These are phyloP conservation scores for Seminavis robusta DNA, from an alignment of 108 stramenopile genomes.

Conservation along the genomic window DNA sequence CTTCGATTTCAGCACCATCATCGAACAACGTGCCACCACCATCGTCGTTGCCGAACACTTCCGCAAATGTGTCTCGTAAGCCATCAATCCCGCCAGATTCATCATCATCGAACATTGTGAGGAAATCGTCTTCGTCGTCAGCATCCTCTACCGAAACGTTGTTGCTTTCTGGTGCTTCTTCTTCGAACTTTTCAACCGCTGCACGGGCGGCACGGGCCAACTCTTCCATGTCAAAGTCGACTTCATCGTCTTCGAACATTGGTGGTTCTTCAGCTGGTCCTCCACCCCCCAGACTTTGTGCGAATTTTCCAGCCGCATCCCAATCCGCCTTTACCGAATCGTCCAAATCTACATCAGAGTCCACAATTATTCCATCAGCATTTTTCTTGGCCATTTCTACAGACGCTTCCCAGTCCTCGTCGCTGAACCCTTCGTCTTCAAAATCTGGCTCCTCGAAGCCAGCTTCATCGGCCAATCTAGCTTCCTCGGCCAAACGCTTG, in stretches of 20 bases:
- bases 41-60: background rate
- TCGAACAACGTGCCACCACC: background rate
- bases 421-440: conserved; percentile 16
- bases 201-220: conserved; percentile 3
- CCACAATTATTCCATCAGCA: conserved; percentile 32
- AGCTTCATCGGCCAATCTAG: conserved; percentile 9
- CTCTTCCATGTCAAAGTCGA: conserved; percentile 1
- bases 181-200: conserved; percentile 9
- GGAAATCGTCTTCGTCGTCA: background rate
- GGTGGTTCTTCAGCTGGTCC: background rate
- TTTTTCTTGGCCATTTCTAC: conserved; percentile 33
- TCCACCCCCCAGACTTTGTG: conserved; percentile 10
- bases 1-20: background rate
- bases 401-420: conserved; percentile 40
- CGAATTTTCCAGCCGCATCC: conserved; percentile 32
- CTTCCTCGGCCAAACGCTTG: background rate
- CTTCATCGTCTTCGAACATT: conserved; percentile 4
- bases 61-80: no score
- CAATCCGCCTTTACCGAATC: conserved; percentile 25
- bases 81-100: no score
- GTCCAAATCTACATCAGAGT: conserved; percentile 19
- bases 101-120: background rate
- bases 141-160: background rate
- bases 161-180: conserved; percentile 2
- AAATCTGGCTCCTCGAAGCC: conserved; percentile 5